Evolutionary conservation across 495 filamentous ascomycete species (phyloP).

Genomic region (Trypethelium eluteriae): DNA sequence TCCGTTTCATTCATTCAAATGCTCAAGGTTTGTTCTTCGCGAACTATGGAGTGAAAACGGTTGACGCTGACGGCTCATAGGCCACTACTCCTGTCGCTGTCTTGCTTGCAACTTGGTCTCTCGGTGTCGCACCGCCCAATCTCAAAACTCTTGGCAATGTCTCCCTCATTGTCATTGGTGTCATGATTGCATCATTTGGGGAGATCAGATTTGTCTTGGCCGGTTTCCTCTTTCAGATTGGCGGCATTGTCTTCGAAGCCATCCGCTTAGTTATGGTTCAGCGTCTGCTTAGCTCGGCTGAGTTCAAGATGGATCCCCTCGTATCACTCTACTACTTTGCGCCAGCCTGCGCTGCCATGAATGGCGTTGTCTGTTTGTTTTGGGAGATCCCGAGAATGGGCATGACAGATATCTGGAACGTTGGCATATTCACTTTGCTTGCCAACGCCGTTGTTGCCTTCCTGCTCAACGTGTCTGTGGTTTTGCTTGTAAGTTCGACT

Average conservation of each 20-base stretch:
- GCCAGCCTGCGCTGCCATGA: conserved; percentile 86
- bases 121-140: conserved; percentile 70
- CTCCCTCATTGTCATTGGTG: conserved; percentile 79
- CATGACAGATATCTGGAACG: conserved; percentile 63
- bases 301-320: conserved; percentile 96
- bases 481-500: conserved; percentile 71
- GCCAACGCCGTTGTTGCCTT: conserved; percentile 79
- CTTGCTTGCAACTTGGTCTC: conserved; percentile 72
- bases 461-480: conserved; percentile 84
- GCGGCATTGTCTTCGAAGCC: conserved; percentile 81
- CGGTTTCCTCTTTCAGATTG: conserved; percentile 80
- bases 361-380: conserved; percentile 67
- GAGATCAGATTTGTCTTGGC: conserved; percentile 86
- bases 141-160: conserved; percentile 77
- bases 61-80: conserved; percentile 35
- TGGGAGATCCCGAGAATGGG: conserved; percentile 66
- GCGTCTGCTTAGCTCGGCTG: conserved; percentile 74
- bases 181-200: conserved; percentile 80
- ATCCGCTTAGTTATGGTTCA: conserved; percentile 88
- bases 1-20: conserved; percentile 96
- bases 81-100: conserved; percentile 88
- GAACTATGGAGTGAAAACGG: background rate
- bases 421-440: conserved; percentile 68
- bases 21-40: conserved; percentile 62
- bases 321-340: conserved; percentile 97